Base-by-base conservation (phyloP, 1,284 basidiomycete genomes). In the Porogramme epimiltina region DNA sequence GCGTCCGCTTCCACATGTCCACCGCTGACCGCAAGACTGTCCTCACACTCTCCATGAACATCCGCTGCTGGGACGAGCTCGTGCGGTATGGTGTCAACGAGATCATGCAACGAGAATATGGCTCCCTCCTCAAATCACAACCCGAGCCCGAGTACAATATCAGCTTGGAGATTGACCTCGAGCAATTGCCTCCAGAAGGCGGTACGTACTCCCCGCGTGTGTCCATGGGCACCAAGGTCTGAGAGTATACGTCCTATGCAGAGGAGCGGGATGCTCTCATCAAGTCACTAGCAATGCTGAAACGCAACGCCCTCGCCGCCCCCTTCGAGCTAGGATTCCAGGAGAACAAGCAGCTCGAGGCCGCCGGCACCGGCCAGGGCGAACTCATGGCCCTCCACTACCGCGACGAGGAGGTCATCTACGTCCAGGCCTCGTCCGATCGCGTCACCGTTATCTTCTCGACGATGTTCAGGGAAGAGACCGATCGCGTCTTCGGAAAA, bases 371-470 rank as follows among this genome's bases (percentile, higher is more conserved):
- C 54, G 80, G 77, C 24, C 83, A 85, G 55, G 90, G 92, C 41
- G 89, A 96, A 37, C 74, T 98, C 54, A 97, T 98, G 91, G 78
- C 87, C 54, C 82, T 99, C 60, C 90, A 95, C 71, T 99, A 99
- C 72, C 87, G 95, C 59, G 95, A 91, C 70, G 93, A 97, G 64
- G 97, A 99, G 72, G 95, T 93, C 8, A 97, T 99, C 70, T 99
- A 95, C 70, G 82, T 99, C 38, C 91, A 93, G 64, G 94, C 97
- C 4, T 87, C 89, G 40, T 82, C 86, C 46, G 97, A 99, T 78
- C 89, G 97, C 55, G 96, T 99, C 45, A 99, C 97, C 0, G 93
- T 98, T 52, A 93, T 98, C 64, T 99, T 99, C 74, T 95, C 91
- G 3, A 99, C 97, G 11, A 82, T 95, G 41, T 99, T 99, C 77